Conservation (phyloP, 805 yeast species). For the Lipomyces sp. region DNA sequence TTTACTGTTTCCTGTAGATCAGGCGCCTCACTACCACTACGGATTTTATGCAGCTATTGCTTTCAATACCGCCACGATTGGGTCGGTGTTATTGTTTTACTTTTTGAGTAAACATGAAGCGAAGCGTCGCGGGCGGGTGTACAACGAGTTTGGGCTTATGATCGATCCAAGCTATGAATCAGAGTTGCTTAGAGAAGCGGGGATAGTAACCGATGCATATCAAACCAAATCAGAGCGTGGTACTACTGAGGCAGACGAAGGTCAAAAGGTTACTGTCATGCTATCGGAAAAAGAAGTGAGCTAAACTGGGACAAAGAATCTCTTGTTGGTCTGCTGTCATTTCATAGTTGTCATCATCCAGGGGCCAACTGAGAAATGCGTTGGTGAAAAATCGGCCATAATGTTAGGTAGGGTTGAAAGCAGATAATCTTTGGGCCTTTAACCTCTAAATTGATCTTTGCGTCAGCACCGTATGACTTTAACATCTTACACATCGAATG, state of each 20-base stretch:
- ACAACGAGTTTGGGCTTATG: slow-evolving; percentile 18
- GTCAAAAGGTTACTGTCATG: neutral
- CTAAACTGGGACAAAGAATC: neutral
- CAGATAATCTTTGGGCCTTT: too few relatives aligned
- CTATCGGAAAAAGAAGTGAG: neutral
- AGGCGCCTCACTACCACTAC: slow-evolving; percentile 38
- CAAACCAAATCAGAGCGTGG: neutral
- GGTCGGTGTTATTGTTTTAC: slow-evolving; percentile 8
- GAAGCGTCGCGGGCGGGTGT: neutral
- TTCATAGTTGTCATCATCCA: too few relatives aligned
- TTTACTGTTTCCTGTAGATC: slow-evolving; percentile 48
- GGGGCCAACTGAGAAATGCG: too few relatives aligned
- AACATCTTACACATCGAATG: too few relatives aligned
- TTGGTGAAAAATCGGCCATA: too few relatives aligned
- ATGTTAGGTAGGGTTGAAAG: too few relatives aligned
- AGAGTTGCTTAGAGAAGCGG: slow-evolving; percentile 10
- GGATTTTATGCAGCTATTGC: slow-evolving; percentile 3
- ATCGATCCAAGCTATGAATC: slow-evolving; percentile 11
- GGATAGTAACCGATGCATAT: neutral
- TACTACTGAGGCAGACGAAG: neutral
- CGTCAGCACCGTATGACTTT: too few relatives aligned
- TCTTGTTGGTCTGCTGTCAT: too few relatives aligned
- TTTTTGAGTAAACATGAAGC: slow-evolving; percentile 17
- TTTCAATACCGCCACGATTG: slow-evolving; percentile 5
- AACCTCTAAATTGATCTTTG: too few relatives aligned